Percentiles rank a stretch among this genome's conserved stretches.
These are phyloP conservation scores for Tephrocybe rancida DNA, from an alignment of 768 basidiomycete species.

Conservation along the genomic window DNA sequence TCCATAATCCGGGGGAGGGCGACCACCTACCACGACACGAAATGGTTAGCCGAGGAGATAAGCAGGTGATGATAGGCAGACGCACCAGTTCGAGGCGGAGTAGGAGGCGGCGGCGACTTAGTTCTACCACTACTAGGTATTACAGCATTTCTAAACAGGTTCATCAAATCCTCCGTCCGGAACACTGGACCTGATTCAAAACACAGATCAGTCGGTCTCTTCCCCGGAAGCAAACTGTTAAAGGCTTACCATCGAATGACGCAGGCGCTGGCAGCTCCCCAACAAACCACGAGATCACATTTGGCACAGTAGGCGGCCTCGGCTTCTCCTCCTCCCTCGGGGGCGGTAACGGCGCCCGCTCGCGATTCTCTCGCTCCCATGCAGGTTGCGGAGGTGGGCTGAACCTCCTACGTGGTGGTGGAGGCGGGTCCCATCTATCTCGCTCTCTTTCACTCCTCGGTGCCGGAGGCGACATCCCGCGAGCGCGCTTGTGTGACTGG, in stretches of 20 bases:
- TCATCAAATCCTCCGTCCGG: slow-evolving; percentile 88
- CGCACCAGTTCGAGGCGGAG: slow-evolving; percentile 53
- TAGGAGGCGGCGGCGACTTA: slow-evolving; percentile 60
- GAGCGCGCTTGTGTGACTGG: slow-evolving; percentile 15
- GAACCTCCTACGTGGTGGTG: slow-evolving; percentile 2
- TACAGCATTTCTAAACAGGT: slow-evolving; percentile 77
- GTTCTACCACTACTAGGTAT: slow-evolving; percentile 66
- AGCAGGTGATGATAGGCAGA: slow-evolving; percentile 3
- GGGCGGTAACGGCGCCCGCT: slow-evolving; percentile 10
- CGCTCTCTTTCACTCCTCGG: slow-evolving; percentile 12
- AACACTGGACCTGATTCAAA: slow-evolving; percentile 76
- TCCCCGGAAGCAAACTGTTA: too few species aligned
- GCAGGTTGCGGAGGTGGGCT: slow-evolving; percentile 8
- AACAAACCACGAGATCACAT: slow-evolving; percentile 17
- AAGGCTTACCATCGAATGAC: slow-evolving; percentile 81
- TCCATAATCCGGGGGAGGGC: slow-evolving; percentile 85
- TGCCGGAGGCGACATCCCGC: slow-evolving; percentile 12
- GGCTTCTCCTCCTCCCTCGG: slow-evolving; percentile 17
- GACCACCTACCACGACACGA: slow-evolving; percentile 46
- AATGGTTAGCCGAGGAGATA: not conserved
- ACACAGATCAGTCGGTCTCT: not conserved
- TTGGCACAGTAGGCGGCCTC: slow-evolving; percentile 4
- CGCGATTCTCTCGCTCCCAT: slow-evolving; percentile 13
- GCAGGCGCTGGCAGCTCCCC: slow-evolving; percentile 30
- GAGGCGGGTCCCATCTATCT: slow-evolving; percentile 18